Conservation (phyloP, 192 early-diverging fungal genomes). For the Gamsiella multidivaricata region DNA sequence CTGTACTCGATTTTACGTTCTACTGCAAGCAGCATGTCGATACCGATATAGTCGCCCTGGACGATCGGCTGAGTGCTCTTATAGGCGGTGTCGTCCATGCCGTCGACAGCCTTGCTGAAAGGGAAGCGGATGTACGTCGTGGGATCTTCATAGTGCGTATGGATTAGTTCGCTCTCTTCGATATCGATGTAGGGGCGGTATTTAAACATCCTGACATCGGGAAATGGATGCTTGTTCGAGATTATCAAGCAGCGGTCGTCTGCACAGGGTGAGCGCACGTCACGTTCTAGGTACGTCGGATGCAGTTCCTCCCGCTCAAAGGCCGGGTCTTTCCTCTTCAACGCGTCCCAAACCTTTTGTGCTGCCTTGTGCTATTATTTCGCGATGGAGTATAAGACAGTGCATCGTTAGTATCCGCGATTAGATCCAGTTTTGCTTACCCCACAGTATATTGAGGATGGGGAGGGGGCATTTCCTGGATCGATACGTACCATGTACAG, state of each 20-base stretch:
- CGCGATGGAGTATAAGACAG: neutral
- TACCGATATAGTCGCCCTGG: constrained; percentile 64
- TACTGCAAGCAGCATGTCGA: constrained; percentile 64
- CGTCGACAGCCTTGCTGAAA: constrained; percentile 65
- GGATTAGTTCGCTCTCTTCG: constrained; percentile 56
- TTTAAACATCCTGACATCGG: constrained; percentile 57
- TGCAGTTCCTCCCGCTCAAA: constrained; percentile 55
- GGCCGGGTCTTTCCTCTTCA: constrained; percentile 24
- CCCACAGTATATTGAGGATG: too few species aligned
- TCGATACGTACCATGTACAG: constrained; percentile 64
- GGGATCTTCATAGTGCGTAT: constrained; percentile 56
- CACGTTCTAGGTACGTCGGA: constrained; percentile 55
- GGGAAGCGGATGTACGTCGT: constrained; percentile 45
- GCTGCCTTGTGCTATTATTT: constrained; percentile 56
- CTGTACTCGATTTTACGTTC: constrained; percentile 45
- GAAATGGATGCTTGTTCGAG: constrained; percentile 63
- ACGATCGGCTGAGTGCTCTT: constrained; percentile 55
- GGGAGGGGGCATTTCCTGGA: too few species aligned
- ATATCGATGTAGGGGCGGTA: constrained; percentile 64
- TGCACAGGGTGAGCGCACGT: constrained; percentile 59
- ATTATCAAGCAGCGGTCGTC: constrained; percentile 67
- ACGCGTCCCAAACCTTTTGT: constrained; percentile 46
- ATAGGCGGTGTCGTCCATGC: constrained; percentile 60
- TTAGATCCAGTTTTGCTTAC: neutral
- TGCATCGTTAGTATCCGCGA: neutral